Base-by-base conservation (phyloP, 106 monocot genomes). In the Iris macrosiphon region DNA sequence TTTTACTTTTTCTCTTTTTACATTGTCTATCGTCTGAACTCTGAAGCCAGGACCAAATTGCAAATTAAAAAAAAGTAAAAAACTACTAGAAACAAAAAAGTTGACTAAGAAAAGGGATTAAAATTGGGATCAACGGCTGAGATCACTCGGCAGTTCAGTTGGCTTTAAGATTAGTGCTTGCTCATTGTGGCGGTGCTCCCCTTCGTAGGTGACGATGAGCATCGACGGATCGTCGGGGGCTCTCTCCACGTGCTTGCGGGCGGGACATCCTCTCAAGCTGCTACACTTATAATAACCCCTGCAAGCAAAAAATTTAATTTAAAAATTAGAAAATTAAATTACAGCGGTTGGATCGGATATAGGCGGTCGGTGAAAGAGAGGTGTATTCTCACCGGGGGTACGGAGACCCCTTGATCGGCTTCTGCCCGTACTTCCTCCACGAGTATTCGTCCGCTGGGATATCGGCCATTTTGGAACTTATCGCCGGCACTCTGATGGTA, bases 231-330 rank as follows among this genome's bases (percentile, higher is more conserved):
- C 92, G 40, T 79, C 83, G 4, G 79, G 64, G 11, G 81, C 92
- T n/a, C 87, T 70, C 79, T 92, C 92, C 45, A 92, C 92, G 64
- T 92, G 92, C 75, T 92, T 92, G 44, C 86, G 57, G 24, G 92
- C 92, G 6, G 92, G 86, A 55, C 92, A 92, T 0, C 83, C 87
- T 5, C 83, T 40, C 38, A 76, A 43, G 52, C 67, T 80, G 72
- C 92, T 92, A 60, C 92, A 92, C 85, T 83, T 92, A 68, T 92
- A 92, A 49, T 92, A 92, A n/a, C 92, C 80, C 61, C 92, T 87
- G 70, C 4, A 49, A 45, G 2, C 22, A 55, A 0, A 49, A 25
- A 7, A 27, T 21, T 15, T 58, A 45, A 1, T 9, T 45, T 14
- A n/a, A 32, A 16, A 33, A 55, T 21, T 24, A 48, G 33, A 2